Evolutionary conservation across 306 rosid species (phyloP).

Genomic region (Macrotyloma uniflorum): DNA sequence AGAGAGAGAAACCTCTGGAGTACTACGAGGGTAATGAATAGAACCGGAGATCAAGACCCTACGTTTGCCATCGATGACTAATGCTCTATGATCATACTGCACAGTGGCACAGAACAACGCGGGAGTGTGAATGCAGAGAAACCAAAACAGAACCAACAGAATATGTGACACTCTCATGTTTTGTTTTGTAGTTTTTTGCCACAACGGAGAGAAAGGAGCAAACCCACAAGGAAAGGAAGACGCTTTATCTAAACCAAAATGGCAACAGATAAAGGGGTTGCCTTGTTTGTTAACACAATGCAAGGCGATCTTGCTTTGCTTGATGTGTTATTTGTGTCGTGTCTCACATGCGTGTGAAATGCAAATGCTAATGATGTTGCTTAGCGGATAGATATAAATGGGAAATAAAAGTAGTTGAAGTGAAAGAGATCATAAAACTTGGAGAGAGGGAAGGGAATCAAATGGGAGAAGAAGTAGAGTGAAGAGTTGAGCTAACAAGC

Average conservation of each 20-base stretch:
- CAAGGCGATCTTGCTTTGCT: not conserved
- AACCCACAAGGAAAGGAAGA: conserved; percentile 22
- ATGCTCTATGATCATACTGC: conserved; percentile 85
- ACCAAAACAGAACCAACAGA: conserved; percentile 39
- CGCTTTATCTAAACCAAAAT: conserved; percentile 29
- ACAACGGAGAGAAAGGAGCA: not conserved
- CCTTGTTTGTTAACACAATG: conserved; percentile 6
- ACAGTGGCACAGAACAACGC: conserved; percentile 61
- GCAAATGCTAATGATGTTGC: not conserved
- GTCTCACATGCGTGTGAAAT: conserved; percentile 14
- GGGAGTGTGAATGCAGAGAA: conserved; percentile 49
- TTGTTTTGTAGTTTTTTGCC: not conserved
- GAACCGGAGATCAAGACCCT: conserved; percentile 88
- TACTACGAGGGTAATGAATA: conserved; percentile 96
- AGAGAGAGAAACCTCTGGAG: conserved; percentile 71
- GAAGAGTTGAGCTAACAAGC: not conserved
- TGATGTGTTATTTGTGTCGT: not conserved
- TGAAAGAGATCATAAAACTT: not conserved
- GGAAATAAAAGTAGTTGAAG: not conserved
- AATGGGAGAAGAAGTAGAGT: not conserved
- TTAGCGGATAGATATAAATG: not conserved
- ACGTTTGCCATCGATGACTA: conserved; percentile 87
- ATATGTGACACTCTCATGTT: conserved; percentile 49
- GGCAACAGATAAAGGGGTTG: conserved; percentile 18
- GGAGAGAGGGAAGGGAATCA: conserved; percentile 29